Evolutionary conservation across 2,329 filamentous ascomycete species (phyloP).

Genomic region (Ophidiomyces ophidiicola): DNA sequence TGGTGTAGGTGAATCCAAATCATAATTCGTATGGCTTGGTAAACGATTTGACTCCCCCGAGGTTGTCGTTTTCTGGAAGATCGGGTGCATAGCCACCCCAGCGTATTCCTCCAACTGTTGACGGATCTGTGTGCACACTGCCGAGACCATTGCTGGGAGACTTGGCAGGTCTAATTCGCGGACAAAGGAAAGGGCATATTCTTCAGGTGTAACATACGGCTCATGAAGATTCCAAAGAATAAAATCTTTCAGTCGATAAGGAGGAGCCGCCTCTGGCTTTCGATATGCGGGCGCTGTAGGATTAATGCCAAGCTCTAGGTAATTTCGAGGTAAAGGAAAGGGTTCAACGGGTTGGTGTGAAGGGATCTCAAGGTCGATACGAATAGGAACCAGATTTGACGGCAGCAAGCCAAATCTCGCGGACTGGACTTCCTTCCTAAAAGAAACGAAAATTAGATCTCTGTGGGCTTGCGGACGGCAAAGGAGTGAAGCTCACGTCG

Average conservation of each 20-base stretch:
- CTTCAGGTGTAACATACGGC: conserved; percentile 82
- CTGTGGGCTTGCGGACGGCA: neutral
- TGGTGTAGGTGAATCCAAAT: conserved; percentile 20
- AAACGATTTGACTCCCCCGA: conserved; percentile 37
- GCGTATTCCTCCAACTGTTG: conserved; percentile 94
- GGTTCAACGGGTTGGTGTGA: conserved; percentile 45
- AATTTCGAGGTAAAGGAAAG: conserved; percentile 34
- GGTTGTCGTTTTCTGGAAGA: conserved; percentile 53
- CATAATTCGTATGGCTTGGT: neutral
- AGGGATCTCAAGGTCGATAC: conserved; percentile 86
- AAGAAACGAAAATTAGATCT: neutral
- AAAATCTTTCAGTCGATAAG: conserved; percentile 83
- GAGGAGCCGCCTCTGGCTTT: conserved; percentile 63
- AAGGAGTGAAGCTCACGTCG: conserved; percentile 26
- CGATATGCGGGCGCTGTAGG: conserved; percentile 67
- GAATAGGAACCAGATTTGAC: conserved; percentile 83
- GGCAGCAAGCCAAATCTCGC: conserved; percentile 43
- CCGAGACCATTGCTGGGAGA: conserved; percentile 53
- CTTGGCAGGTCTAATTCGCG: conserved; percentile 88
- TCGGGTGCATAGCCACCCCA: conserved; percentile 79
- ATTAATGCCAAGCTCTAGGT: conserved; percentile 39
- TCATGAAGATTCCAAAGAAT: conserved; percentile 98
- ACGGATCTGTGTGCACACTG: conserved; percentile 88
- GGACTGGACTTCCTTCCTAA: conserved; percentile 6
- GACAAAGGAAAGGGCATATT: conserved; percentile 82